These are phyloP conservation scores for Spergularia bocconei DNA, from an alignment of 148 eudicot species.

Conservation along the genomic window DNA sequence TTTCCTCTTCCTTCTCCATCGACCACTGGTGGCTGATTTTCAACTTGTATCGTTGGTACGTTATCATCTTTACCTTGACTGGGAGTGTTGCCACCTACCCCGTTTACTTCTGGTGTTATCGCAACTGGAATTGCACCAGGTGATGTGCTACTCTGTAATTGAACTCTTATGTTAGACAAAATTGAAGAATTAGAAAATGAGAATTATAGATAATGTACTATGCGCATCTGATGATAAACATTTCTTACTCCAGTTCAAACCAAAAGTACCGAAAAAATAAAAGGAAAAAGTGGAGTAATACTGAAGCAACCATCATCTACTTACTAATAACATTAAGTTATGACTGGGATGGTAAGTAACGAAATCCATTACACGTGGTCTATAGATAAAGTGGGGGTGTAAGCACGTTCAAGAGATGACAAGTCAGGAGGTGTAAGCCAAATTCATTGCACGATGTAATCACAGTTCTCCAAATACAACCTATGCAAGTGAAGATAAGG, in stretches of 20 bases:
- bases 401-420: neutral
- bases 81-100: slow-evolving; percentile 5
- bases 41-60: slow-evolving; percentile 25
- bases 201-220: neutral
- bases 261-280: no score
- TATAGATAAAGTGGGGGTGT: neutral
- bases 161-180: slow-evolving; percentile 13
- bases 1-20: slow-evolving; percentile 71
- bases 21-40: slow-evolving; percentile 36
- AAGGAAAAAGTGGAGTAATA: no score
- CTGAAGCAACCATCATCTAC: neutral
- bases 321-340: neutral
- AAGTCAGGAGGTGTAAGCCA: neutral
- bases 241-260: neutral
- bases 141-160: slow-evolving; percentile 26
- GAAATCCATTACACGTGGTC: neutral
- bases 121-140: slow-evolving; percentile 36
- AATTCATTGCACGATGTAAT: neutral
- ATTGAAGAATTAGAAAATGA: neutral
- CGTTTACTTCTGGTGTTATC: slow-evolving; percentile 28
- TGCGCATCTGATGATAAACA: neutral
- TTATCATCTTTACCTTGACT: slow-evolving; percentile 35
- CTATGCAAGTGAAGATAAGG: neutral
- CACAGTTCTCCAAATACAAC: neutral
- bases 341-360: neutral